Percentiles rank a stretch among this genome's conserved stretches.
phyloP scores from a whole-genome alignment of 2,329 filamentous ascomycete species.

The Nemania sp. region DNA sequence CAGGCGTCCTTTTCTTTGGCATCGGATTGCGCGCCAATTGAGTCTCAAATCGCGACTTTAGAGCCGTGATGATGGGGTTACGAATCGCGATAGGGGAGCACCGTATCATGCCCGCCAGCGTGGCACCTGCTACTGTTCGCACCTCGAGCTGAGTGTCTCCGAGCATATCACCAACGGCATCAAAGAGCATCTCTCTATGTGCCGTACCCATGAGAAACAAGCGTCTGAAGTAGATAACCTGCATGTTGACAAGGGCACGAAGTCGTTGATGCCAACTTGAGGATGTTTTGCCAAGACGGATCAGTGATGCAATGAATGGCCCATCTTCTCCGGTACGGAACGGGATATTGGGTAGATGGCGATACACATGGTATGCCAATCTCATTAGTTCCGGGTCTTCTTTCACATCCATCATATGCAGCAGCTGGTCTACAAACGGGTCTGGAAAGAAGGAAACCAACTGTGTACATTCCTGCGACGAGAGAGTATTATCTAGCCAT shows the following conservation, averaged over 20 bases:
- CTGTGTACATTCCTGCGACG: constrained; percentile 89
- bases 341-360: constrained; percentile 92
- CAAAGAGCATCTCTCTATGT: constrained; percentile 81
- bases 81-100: constrained; percentile 85
- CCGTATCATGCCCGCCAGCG: constrained; percentile 94
- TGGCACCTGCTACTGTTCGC: constrained; percentile 87
- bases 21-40: constrained; percentile 83
- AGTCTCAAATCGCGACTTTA: constrained; percentile 78
- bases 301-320: constrained; percentile 81
- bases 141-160: constrained; percentile 91
- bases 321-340: constrained; percentile 85
- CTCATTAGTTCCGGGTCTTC: constrained; percentile 95
- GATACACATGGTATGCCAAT: constrained; percentile 94
- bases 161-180: constrained; percentile 94
- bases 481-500: constrained; percentile 90
- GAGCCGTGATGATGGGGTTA: constrained; percentile 71
- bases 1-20: constrained; percentile 69
- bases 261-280: constrained; percentile 94
- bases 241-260: constrained; percentile 95
- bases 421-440: constrained; percentile 84
- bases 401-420: constrained; percentile 99
- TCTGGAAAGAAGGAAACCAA: constrained; percentile 89
- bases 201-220: constrained; percentile 79
- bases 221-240: constrained; percentile 96
- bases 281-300: constrained; percentile 83